Base-by-base conservation (phyloP, 2,329 filamentous ascomycete species). In the Fusarium verticillioides region DNA sequence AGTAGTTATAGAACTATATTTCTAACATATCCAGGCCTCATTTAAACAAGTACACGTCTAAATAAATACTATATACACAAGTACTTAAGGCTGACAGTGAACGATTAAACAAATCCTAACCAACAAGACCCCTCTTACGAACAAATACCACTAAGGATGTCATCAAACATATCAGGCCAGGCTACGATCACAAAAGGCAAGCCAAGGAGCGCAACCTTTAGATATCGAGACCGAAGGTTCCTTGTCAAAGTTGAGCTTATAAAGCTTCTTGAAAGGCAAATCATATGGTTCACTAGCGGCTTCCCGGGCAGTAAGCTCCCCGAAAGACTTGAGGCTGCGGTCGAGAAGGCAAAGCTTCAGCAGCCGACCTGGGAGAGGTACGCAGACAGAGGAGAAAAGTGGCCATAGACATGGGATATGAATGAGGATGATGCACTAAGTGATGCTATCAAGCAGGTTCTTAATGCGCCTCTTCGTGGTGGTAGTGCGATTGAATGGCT, bases 231-330 rank as follows among this genome's bases (percentile, higher is more conserved):
- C 5, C 7, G 10, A 40, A 54, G 11, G 7, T 15, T 40, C 19
- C 15, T 7, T 0, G 4, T 12, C 15, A 42, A 18, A 40, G 11
- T 8, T 8, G 21, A 42, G 3, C 15, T 21, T n/a, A 2, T 0
- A 5, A 42, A 42, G 1, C 21, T 42, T 23, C 36, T 39, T 0
- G 36, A 42, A 42, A 26, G 52, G 10, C 52, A 54, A 9, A 42
- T 54, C 5, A 54, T 42, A 13, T 42, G 26, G 34, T 42, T 54
- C 3, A 36, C 36, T 6, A 19, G n/a, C 10, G 4, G 23, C 2
- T 54, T 40, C 7, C 36, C 15, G 0, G 36, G 19, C 7, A 10
- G 30, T 5, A 30, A 18, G 10, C 52, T 54, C 5, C 26, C 26
- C 10, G 26, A 40, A 7, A 13, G 52, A n/a, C 52, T 40, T 2